Percentiles rank a stretch among this genome's conserved stretches.
These are phyloP conservation scores for Hypsizygus marmoreus DNA, from an alignment of 768 basidiomycete species.

Conservation along the genomic window DNA sequence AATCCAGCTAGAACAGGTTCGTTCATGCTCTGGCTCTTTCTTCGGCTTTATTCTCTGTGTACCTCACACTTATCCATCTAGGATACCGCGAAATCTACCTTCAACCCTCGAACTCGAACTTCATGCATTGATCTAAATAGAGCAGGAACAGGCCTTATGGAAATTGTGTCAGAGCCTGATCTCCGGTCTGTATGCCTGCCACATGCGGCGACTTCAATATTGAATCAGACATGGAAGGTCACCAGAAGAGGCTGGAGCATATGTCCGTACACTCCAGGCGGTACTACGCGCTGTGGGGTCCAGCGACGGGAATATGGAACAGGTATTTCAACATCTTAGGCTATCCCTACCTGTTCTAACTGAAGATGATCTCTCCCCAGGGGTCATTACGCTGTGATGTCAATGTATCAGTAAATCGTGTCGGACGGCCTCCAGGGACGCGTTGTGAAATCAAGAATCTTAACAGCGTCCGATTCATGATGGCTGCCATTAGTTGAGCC, in stretches of 20 bases:
- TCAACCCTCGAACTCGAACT: conserved; percentile 47
- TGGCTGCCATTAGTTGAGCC: conserved; percentile 76
- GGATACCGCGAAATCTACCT: conserved; percentile 91
- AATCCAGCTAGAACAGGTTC: conserved; percentile 93
- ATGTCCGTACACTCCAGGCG: conserved; percentile 81
- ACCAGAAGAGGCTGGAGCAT: conserved; percentile 88
- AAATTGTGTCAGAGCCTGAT: conserved; percentile 95
- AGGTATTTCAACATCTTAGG: conserved; percentile 44
- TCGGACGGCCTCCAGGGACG: conserved; percentile 66
- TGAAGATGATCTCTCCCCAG: conserved; percentile 38
- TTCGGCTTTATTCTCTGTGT: conserved; percentile 6
- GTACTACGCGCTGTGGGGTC: conserved; percentile 81
- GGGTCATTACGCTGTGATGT: conserved; percentile 95
- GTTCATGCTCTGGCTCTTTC: conserved; percentile 9
- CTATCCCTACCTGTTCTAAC: neutral
- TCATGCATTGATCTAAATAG: conserved; percentile 86
- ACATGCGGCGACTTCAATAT: conserved; percentile 18
- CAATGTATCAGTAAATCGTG: conserved; percentile 86
- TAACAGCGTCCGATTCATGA: conserved; percentile 86
- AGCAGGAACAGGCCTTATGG: conserved; percentile 88
- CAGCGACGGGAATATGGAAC: conserved; percentile 97
- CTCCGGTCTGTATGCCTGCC: conserved; percentile 50
- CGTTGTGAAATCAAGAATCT: conserved; percentile 98
- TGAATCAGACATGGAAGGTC: conserved; percentile 42
- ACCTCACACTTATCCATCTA: conserved; percentile 37